These are phyloP conservation scores for Besnoitia besnoiti DNA, from an alignment of 169 alveolate species.

Conservation along the genomic window DNA sequence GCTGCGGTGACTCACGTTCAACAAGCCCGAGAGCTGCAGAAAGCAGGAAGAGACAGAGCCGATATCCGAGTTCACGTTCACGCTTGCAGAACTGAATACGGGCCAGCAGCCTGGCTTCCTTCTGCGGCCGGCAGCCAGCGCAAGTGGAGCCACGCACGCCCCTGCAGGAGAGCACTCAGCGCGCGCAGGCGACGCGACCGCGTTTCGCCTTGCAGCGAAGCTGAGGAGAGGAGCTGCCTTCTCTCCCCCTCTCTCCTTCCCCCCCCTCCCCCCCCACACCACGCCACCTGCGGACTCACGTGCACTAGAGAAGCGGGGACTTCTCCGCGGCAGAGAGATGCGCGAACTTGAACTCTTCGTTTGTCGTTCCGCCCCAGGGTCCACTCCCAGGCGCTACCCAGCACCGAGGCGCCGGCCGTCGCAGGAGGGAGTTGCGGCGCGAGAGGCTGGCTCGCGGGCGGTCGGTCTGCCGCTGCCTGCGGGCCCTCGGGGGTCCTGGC, in stretches of 20 bases:
- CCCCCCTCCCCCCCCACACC: neutral
- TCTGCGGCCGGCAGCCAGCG: no score
- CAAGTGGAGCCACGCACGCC: no score
- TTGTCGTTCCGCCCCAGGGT: slow-evolving; percentile 59
- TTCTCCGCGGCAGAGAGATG: slow-evolving; percentile 43
- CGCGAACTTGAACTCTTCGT: slow-evolving; percentile 29
- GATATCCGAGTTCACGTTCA: neutral
- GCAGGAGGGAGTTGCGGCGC: slow-evolving; percentile 18
- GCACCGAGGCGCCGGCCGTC: slow-evolving; percentile 48
- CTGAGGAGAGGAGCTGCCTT: neutral
- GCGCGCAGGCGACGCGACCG: no score
- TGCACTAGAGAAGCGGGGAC: slow-evolving; percentile 43
- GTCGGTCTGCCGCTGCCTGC: slow-evolving; percentile 33
- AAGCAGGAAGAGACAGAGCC: neutral
- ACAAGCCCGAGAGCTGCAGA: slow-evolving; percentile 51
- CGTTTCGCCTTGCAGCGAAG: no score
- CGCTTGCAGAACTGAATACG: no score
- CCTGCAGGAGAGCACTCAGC: no score
- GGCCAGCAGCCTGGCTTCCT: no score
- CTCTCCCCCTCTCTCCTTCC: neutral
- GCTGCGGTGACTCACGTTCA: slow-evolving; percentile 67
- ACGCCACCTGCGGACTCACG: neutral
- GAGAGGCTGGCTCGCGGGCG: slow-evolving; percentile 43
- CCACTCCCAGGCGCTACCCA: slow-evolving; percentile 61
- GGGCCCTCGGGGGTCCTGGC: slow-evolving; percentile 16